These are phyloP conservation scores for Ustilago cynodontis DNA, from an alignment of 1,284 basidiomycete species.

Conservation along the genomic window DNA sequence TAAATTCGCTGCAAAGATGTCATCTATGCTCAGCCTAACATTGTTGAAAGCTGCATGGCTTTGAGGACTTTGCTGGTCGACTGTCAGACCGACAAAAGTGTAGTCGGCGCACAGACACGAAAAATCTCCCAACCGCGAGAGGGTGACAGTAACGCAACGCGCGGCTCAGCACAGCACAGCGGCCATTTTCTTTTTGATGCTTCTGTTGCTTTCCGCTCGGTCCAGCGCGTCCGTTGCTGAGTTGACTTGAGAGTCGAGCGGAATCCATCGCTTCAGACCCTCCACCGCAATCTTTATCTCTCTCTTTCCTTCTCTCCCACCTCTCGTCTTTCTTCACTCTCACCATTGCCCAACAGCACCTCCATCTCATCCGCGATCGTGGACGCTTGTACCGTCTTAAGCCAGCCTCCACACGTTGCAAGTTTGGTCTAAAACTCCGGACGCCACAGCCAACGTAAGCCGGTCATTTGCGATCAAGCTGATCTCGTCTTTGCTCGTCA, in stretches of 20 bases:
- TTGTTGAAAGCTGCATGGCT: neutral
- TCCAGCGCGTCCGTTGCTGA: slow-evolving; percentile 12
- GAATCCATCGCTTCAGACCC: slow-evolving; percentile 16
- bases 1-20: neutral
- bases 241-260: neutral
- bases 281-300: slow-evolving; percentile 18
- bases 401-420: neutral
- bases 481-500: neutral
- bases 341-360: neutral
- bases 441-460: slow-evolving; percentile 1
- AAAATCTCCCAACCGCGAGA: neutral
- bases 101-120: slow-evolving; percentile 2
- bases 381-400: neutral
- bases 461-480: slow-evolving; percentile 2
- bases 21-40: neutral
- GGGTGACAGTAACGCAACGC: neutral
- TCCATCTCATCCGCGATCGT: neutral
- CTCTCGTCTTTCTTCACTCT: slow-evolving; percentile 1
- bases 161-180: neutral
- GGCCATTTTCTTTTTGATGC: too few relatives aligned
- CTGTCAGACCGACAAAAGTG: too few relatives aligned
- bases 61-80: too few relatives aligned
- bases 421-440: neutral
- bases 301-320: neutral
- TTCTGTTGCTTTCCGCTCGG: slow-evolving; percentile 31